Conservation (phyloP, 1,284 basidiomycete species). For the Moesziomyces sp. region DNA sequence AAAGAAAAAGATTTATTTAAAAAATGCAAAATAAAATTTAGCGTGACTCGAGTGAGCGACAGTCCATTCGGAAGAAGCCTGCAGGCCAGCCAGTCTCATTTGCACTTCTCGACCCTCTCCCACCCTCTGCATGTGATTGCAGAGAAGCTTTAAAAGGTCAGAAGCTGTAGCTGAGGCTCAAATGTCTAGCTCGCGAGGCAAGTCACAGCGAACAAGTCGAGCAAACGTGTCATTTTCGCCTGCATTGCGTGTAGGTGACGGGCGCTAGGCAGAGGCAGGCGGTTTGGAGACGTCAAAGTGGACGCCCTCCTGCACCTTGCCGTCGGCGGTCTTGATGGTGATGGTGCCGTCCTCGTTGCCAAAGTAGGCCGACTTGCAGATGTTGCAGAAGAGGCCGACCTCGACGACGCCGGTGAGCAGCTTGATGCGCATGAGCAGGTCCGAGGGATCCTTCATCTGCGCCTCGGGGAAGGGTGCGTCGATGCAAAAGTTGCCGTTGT, state of each 20-base stretch:
- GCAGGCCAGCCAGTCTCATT: too few species aligned
- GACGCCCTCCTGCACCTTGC: constrained; percentile 50
- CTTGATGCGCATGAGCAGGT: constrained; percentile 61
- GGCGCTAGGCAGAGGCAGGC: constrained; percentile 18
- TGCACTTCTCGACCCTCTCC: not conserved
- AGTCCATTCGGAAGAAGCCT: too few species aligned
- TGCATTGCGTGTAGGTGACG: not conserved
- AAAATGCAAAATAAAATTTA: not conserved
- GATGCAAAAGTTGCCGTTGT: constrained; percentile 74
- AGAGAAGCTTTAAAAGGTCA: too few species aligned
- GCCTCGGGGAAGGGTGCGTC: constrained; percentile 62
- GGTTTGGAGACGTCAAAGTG: constrained; percentile 41
- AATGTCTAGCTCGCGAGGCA: too few species aligned
- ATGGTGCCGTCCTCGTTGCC: constrained; percentile 74
- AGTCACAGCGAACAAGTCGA: too few species aligned
- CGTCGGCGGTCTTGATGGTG: constrained; percentile 55
- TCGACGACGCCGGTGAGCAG: constrained; percentile 87
- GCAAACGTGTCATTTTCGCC: too few species aligned
- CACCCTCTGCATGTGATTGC: not conserved
- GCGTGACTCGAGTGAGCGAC: not conserved
- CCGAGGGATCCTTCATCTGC: constrained; percentile 58
- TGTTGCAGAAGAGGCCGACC: constrained; percentile 89
- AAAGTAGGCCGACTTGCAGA: constrained; percentile 97
- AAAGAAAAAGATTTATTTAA: not conserved
- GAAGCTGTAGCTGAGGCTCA: too few species aligned